phyloP scores from a whole-genome alignment of 371 early-diverging fungal genomes.

The Lichtheimia ornata region DNA sequence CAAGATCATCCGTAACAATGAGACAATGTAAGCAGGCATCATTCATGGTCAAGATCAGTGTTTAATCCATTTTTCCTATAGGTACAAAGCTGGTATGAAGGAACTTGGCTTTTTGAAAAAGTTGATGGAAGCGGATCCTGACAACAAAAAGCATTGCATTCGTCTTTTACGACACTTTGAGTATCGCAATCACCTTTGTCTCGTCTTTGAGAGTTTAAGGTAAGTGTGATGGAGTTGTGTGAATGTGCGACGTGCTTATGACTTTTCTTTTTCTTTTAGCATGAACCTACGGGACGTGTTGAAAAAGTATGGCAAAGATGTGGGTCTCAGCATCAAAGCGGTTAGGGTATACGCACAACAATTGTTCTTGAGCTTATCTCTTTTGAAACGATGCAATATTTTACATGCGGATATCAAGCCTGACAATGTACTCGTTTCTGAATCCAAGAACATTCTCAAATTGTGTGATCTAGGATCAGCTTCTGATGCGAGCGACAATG shows the following conservation, averaged over 20 bases:
- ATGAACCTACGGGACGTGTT: constrained; percentile 93
- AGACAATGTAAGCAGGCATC: constrained; percentile 74
- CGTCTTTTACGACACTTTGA: constrained; percentile 84
- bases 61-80: constrained; percentile 20
- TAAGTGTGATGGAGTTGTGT: constrained; percentile 14
- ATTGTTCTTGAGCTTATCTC: constrained; percentile 82
- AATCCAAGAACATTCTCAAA: constrained; percentile 79
- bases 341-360: constrained; percentile 93
- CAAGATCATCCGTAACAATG: constrained; percentile 94
- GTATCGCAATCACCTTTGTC: constrained; percentile 88
- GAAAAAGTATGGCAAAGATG: constrained; percentile 91
- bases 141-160: constrained; percentile 86
- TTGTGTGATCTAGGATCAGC: constrained; percentile 96
- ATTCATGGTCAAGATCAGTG: background rate
- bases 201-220: constrained; percentile 92
- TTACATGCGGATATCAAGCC: constrained; percentile 99
- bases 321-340: constrained; percentile 90
- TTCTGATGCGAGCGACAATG: constrained; percentile 81
- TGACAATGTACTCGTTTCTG: constrained; percentile 93
- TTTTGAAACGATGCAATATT: constrained; percentile 80
- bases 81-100: constrained; percentile 90
- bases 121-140: constrained; percentile 80
- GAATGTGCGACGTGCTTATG: background rate
- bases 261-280: constrained; percentile 35
- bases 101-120: constrained; percentile 87